These are phyloP conservation scores for Exidia glandulosa DNA, from an alignment of 768 basidiomycete genomes.

Conservation along the genomic window DNA sequence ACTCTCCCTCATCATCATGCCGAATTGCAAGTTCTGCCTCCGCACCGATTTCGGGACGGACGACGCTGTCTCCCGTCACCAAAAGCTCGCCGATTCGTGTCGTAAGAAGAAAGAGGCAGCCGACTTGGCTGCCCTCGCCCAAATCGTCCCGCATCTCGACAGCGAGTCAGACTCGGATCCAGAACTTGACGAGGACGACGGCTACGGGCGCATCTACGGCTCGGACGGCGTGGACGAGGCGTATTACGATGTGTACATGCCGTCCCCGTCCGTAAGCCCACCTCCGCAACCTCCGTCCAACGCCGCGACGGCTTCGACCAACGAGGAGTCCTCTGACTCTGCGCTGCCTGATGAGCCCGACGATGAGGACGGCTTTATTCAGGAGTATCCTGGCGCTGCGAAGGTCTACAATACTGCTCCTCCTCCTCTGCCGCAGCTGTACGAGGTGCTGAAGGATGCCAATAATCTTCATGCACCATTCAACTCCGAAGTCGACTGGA, in stretches of 20 bases:
- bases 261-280: background rate
- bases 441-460: background rate
- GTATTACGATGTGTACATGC: background rate
- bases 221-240: background rate
- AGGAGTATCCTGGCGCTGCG: background rate
- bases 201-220: background rate
- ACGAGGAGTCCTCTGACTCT: background rate
- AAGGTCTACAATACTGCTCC: background rate
- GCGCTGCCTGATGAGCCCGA: background rate
- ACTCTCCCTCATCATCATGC: too few relatives aligned
- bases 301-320: background rate
- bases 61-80: background rate
- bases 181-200: background rate
- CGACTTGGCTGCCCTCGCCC: background rate
- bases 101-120: background rate
- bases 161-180: background rate
- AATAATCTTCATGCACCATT: background rate
- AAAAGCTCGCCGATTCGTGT: background rate
- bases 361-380: background rate
- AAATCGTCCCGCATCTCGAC: background rate
- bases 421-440: background rate
- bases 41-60: background rate
- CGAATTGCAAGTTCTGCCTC: background rate
- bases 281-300: too few relatives aligned
- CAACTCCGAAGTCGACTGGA: background rate